A percentile compares a stretch with the other conserved stretches of the same genome.
These are phyloP conservation scores for Pelargonium fulgidum DNA, from an alignment of 441 rosid species.

Conservation along the genomic window DNA sequence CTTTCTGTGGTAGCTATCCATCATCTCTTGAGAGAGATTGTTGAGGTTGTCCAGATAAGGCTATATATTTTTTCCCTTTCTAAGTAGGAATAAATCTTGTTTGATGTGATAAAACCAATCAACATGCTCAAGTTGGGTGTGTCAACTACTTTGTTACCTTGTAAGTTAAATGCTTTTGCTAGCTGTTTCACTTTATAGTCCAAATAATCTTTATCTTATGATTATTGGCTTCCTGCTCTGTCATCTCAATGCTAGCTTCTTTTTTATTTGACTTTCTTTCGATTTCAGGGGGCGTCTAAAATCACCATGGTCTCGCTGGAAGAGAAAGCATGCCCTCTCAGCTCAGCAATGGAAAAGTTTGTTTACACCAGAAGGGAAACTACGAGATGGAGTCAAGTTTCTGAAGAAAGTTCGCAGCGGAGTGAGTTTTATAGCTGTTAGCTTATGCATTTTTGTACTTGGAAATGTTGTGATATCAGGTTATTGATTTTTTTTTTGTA, in stretches of 20 bases:
- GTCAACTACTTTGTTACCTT: neutral
- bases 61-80: neutral
- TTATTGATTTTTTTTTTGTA: conserved; percentile 28
- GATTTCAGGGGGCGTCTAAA: conserved; percentile 56
- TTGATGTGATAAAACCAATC: neutral
- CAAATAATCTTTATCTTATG: neutral
- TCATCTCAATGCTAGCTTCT: conserved; percentile 21
- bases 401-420: conserved; percentile 84
- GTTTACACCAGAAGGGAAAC: conserved; percentile 65
- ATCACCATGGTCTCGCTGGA: conserved; percentile 84
- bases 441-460: neutral
- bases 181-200: neutral
- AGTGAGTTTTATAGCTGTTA: conserved; percentile 27
- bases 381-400: conserved; percentile 65
- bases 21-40: too few species aligned
- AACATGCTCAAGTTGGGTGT: neutral
- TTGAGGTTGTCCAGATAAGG: neutral
- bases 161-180: neutral
- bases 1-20: too few species aligned
- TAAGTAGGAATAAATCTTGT: neutral
- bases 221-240: conserved; percentile 1
- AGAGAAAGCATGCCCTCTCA: conserved; percentile 70
- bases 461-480: neutral
- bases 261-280: conserved; percentile 7
- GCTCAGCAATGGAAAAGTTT: conserved; percentile 63